Evolutionary conservation across 495 filamentous ascomycete genomes (phyloP), one percentile per base, ranked within the genome.

Genomic region (Podospora pseudoanserina): DNA sequence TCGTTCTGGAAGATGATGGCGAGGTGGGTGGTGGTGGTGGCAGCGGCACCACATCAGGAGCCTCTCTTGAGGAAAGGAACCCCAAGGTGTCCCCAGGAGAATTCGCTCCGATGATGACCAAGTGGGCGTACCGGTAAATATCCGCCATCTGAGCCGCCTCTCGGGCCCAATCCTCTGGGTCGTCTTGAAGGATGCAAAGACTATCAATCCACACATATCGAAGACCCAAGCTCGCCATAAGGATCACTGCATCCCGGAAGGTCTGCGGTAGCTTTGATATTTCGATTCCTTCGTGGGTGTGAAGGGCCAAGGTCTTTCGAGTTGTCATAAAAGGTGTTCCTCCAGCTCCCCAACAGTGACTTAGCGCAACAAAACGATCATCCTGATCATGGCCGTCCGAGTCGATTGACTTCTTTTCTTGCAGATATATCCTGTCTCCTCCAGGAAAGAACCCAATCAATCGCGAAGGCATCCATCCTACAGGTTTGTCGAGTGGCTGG

Each of bases 141-240:
- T 67, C 63, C 18, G 70, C 72, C 81, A 84, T 84, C 30, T 72
- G 60, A 7, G 66, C 71, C 0, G 81, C 72, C 70, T 84, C 81
- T 20, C 55, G 63, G 23, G 71, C 64, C 82, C 81, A 84, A 18
- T 74, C 72, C 4, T 71, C 67, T 2, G 57, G 55, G 57, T 77
- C 72, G 57, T 82, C 78, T 71, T 84, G 81, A 19, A 83, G 69
- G 57, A 83, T 82, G 69, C 79, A 82, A 4, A 82, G 68, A 34
- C 78, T 78, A 68, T 83, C 82, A 9, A 84, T 80, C 82, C 82
- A 84, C 9, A 84, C 16, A 60, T 81, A 83, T 18, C 68, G 65
- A 11, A 78, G 64, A 0, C 75, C 76, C 1, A 84, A 72, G 11
- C 64, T 60, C 16, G 72, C 63, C 20, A 63, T 18, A 3, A 75